Evolutionary conservation across 345 rosid genomes (phyloP), one percentile per base, ranked within the genome.

Genomic region (Geranium rotundifolium): DNA sequence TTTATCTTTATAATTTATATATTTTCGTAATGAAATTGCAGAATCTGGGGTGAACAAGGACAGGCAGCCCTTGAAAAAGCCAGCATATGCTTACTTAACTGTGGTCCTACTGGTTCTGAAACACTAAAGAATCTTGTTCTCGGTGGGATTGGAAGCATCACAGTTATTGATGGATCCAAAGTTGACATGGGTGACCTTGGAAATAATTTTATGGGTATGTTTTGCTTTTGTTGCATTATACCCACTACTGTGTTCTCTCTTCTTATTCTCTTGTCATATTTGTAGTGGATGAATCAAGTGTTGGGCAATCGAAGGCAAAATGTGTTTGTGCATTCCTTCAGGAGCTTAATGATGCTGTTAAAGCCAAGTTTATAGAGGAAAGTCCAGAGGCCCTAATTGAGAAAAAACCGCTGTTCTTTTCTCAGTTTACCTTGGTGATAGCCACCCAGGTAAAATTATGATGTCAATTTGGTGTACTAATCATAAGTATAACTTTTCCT

Each of bases 21-120:
- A 31, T 31, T 31, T 31, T 7, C 7, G 37, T 31, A 31, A 31
- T 31, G 37, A 46, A 52, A 59, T 72, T 77, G 56, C 63, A 90
- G 99, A 87, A 90, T 93, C 61, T 90, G 99, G 96, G 99, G 99
- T 27, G 96, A 93, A 74, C 78, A 85, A 83, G 96, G 99, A 61
- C 97, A 88, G 75, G 75, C 87, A 3, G 95, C 91, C 37, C 76
- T 93, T 4, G 99, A 90, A 76, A 84, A 86, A 58, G 87, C 97
- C 55, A 87, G 95, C 60, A 83, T 90, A 66, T 93, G 99, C 79
- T 82, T 87, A 74, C 95, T 93, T 59, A 93, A 90, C 65, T 93
- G 99, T 73, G 97, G 99, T 50, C 99, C 99, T 52, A 90, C 99
- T 4, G 97, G 99, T 52, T 89, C 99, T 0, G 99, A 93, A 79